A percentile compares a stretch with the other conserved stretches of the same genome.
Conservation (phyloP, 768 basidiomycete genomes). For the Zangia roseola region DNA sequence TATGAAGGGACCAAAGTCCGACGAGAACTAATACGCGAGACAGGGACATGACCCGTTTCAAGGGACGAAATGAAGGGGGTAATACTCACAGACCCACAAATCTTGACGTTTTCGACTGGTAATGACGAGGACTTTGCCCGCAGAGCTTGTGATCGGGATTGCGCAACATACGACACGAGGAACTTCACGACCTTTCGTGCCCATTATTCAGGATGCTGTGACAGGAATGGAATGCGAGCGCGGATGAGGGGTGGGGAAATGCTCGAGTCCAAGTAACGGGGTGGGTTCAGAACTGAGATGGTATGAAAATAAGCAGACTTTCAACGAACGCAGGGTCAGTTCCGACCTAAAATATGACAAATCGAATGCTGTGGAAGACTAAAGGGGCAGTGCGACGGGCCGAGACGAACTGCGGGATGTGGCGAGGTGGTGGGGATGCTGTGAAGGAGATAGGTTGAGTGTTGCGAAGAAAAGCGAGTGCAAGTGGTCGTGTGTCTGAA, state of each 20-base stretch:
- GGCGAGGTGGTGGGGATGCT: not conserved
- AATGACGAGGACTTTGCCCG: constrained; percentile 77
- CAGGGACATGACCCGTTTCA: not conserved
- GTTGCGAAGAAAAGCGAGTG: constrained; percentile 15
- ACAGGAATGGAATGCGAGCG: not conserved
- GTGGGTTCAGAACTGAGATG: constrained; percentile 1
- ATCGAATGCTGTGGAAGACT: constrained; percentile 2
- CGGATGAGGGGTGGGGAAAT: too few species aligned
- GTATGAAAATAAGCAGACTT: constrained; percentile 8
- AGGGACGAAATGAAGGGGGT: not conserved
- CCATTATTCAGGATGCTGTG: constrained; percentile 32
- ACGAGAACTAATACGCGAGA: not conserved
- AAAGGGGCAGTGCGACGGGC: constrained; percentile 12
- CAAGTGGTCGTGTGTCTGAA: constrained; percentile 38
- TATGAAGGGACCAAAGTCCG: not conserved
- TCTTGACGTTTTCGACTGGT: constrained; percentile 82
- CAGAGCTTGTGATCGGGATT: constrained; percentile 74
- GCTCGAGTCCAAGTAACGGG: not conserved
- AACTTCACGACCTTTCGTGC: constrained; percentile 71
- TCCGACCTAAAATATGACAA: constrained; percentile 10
- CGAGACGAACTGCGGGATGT: constrained; percentile 8
- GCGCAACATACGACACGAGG: constrained; percentile 91
- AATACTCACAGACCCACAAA: constrained; percentile 83
- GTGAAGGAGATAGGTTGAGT: constrained; percentile 11
- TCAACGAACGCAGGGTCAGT: not conserved